Conservation (phyloP, 257 asterid genomes). For the Solanum lignicaule region DNA sequence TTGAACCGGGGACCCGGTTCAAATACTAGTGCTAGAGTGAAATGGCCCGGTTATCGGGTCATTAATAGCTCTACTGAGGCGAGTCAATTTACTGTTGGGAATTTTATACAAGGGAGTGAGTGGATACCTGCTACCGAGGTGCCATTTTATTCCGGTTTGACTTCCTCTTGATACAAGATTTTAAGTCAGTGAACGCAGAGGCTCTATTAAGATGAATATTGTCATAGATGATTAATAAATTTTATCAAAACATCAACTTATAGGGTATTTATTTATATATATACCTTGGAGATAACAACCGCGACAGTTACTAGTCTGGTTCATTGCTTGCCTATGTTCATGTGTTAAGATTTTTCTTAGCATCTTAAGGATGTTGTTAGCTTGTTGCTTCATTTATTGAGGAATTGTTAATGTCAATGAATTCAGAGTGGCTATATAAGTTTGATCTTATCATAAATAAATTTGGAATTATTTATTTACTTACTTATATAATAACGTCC, state of each 20-base stretch:
- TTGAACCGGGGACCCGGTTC: conserved; percentile 76
- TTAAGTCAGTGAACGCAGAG: too few relatives aligned
- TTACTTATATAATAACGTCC: not conserved
- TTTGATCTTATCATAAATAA: not conserved
- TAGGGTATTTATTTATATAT: not conserved
- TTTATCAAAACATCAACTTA: not conserved
- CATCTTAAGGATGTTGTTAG: not conserved
- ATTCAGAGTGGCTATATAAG: not conserved
- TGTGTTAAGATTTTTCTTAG: not conserved
- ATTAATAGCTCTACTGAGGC: conserved; percentile 52
- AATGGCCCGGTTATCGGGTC: conserved; percentile 77
- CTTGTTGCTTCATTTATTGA: not conserved
- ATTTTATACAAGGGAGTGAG: conserved; percentile 51
- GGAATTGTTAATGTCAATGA: not conserved
- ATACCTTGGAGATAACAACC: not conserved
- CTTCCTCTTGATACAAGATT: conserved; percentile 9
- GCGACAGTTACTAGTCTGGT: not conserved
- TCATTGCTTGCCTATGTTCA: not conserved
- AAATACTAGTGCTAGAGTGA: conserved; percentile 53
- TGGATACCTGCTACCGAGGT: conserved; percentile 45
- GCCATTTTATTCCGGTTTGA: conserved; percentile 51
- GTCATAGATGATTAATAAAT: not conserved
- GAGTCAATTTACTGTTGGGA: conserved; percentile 48
- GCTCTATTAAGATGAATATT: not conserved
- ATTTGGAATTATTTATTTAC: not conserved